Evolutionary conservation across 2,329 filamentous ascomycete genomes (phyloP), one percentile per base, ranked within the genome.

Genomic region (Talaromyces sp.): DNA sequence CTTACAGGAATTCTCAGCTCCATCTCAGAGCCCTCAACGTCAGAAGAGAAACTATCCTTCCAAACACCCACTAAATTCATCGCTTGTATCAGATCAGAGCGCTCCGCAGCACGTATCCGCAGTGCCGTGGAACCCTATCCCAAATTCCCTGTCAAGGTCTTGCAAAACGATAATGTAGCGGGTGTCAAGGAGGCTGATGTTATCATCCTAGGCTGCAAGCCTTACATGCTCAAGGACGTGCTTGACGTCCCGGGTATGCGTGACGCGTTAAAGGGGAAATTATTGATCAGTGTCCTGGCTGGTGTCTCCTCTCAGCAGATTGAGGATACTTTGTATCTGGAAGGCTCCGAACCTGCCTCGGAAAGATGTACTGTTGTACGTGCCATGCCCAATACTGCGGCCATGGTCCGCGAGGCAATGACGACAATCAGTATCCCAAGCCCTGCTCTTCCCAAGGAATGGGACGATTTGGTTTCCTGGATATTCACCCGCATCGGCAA

Each of bases 351-450:
- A 54, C 68, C 60, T 8, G 60, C 67, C 22, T 67, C 69, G 39
- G 69, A 78, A 61, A 50, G 75, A 69, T 79, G 75, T 66, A 73
- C 85, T 49, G 84, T 95, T 52, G 88, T 96, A 4, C 85, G 92
- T 37, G 91, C 90, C 63, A 92, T 96, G 86, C 92, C 92, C 70
- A 96, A 96, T 80, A 93, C 90, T 0, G 91, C 92, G 11, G 88
- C 89, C 31, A 84, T 91, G 58, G 89, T 96, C 65, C 82, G 91
- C 56, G 89, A 96, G 77, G 89, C 86, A 70, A 95, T 95, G 90
- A 94, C 89, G 3, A 87, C 95, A 62, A 89, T 96, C 69, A 88
- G 87, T 57, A 87, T 84, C 2, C 76, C 78, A 1, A 78, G 76
- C 3, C 82, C 83, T 2, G 81, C 84, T 4, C 77, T 86, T 1